These are phyloP conservation scores for Eucalyptus marginata DNA, from an alignment of 345 rosid species.

Conservation along the genomic window DNA sequence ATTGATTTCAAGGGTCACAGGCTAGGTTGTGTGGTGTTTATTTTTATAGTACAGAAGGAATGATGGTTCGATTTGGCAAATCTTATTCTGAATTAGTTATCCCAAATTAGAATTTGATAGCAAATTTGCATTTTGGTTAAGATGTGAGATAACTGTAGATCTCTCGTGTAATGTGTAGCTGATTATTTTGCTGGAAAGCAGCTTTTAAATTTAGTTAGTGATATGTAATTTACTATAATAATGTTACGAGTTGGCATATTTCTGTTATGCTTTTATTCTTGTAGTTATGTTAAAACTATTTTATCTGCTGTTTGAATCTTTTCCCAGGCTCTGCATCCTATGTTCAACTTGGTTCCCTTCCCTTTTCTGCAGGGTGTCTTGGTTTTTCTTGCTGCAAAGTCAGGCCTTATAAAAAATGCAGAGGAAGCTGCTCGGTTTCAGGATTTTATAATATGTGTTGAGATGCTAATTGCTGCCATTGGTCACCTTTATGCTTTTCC, in stretches of 20 bases:
- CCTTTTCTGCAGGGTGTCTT: conserved; percentile 67
- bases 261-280: not conserved
- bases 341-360: not conserved
- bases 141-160: not conserved
- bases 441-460: conserved; percentile 80
- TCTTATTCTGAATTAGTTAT: not conserved
- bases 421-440: conserved; percentile 92
- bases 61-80: not conserved
- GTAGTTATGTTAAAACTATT: not conserved
- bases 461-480: conserved; percentile 95
- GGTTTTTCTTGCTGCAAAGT: conserved; percentile 92
- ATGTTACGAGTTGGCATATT: not conserved
- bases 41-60: not conserved
- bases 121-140: not conserved
- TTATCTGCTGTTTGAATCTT: not conserved
- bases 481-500: conserved; percentile 97
- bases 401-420: conserved; percentile 60
- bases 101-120: not conserved
- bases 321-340: not conserved
- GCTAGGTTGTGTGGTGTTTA: not conserved
- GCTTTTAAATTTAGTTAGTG: not conserved
- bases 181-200: not conserved
- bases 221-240: not conserved
- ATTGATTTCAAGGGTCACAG: not conserved
- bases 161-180: not conserved